Percentiles rank a stretch among this genome's conserved stretches.
These are phyloP conservation scores for Prunus yedoensis DNA, from an alignment of 331 rosid species.

Conservation along the genomic window DNA sequence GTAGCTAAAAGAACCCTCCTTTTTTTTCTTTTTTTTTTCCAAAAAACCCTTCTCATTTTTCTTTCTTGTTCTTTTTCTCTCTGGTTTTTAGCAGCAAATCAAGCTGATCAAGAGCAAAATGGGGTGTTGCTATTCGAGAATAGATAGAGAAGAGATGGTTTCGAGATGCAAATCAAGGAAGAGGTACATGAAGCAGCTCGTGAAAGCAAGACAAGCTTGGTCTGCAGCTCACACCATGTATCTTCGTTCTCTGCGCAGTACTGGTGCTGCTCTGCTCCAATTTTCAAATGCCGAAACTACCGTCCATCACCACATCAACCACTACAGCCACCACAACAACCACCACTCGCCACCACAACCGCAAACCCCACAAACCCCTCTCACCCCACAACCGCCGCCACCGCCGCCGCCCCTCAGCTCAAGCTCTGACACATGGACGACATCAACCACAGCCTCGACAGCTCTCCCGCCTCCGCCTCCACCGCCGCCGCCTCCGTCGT, in stretches of 20 bases:
- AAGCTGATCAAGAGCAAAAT: conserved; percentile 26
- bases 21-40: not conserved
- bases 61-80: not conserved
- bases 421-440: conserved; percentile 78
- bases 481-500: conserved; percentile 58
- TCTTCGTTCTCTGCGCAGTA: conserved; percentile 70
- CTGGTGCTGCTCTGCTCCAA: conserved; percentile 80
- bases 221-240: conserved; percentile 75
- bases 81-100: not conserved
- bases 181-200: conserved; percentile 82
- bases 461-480: conserved; percentile 63
- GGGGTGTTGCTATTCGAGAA: conserved; percentile 80
- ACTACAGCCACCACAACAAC: conserved; percentile 35
- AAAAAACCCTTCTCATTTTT: not conserved
- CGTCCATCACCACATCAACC: conserved; percentile 40
- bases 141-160: conserved; percentile 80
- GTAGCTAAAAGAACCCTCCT: not conserved
- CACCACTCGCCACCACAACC: conserved; percentile 19
- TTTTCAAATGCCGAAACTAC: conserved; percentile 75
- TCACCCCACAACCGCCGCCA: conserved; percentile 3
- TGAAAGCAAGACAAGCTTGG: conserved; percentile 70
- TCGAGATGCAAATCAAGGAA: conserved; percentile 70
- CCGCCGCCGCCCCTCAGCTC: conserved; percentile 72
- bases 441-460: conserved; percentile 66
- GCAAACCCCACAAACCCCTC: conserved; percentile 24